Evolutionary conservation across 2,329 filamentous ascomycete species (phyloP), one percentile per base, ranked within the genome.

Genomic region (Colletotrichum chrysophilum): DNA sequence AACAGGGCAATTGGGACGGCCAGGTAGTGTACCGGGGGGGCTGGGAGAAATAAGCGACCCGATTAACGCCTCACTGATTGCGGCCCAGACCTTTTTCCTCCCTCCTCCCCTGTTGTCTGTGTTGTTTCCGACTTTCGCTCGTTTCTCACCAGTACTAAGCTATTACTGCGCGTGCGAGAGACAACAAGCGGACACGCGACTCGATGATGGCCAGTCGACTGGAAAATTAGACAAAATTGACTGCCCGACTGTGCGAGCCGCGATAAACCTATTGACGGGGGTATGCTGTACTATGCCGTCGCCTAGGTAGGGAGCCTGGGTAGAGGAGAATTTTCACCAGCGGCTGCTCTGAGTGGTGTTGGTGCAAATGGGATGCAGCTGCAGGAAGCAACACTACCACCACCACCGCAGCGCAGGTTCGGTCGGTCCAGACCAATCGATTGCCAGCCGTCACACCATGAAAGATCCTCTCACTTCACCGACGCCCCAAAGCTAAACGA

Each of bases 11-110:
- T 58, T 70, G 70, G 64, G 52, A 13, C 5, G 30, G 28, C n/a
- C 16, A 43, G 61, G 18, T 24, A 48, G 38, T 7, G 43, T 48
- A 21, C 43, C 43, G n/a, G 43, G 43, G 43, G 43, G 65, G 66
- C 34, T 67, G 48, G 58, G 18, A 71, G 55, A 58, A 66, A 65
- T 76, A 74, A 74, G 74, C 74, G 70, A 76, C 34, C 28, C 58
- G 68, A 75, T 48, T 58, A 74, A 70, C 67, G 56, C 67, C 67
- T 69, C 66, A 68, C 10, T 68, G 52, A n/a, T 24, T 43, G 34
- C 30, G 62, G 62, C 43, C 62, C 24, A 48, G 62, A 24, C 62
- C 62, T 52, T 28, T 52, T 30, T n/a, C 24, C 24, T 12, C 26
- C 7, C n/a, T 6, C n/a, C n/a, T 43, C 43, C 43, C 43, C 10